Evolutionary conservation across 2,329 filamentous ascomycete genomes (phyloP).

Genomic region (Alternaria postmessia): DNA sequence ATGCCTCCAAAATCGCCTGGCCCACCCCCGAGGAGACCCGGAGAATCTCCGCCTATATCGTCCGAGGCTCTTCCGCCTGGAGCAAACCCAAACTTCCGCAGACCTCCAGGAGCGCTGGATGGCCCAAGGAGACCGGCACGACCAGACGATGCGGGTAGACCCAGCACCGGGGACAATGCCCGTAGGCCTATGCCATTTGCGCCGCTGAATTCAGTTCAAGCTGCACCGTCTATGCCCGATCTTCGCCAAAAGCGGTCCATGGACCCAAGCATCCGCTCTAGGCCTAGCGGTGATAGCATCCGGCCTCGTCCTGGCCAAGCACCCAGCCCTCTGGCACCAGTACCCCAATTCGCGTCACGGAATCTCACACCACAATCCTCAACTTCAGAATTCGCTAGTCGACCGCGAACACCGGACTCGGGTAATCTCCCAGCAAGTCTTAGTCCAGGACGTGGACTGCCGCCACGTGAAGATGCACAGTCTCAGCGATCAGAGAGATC

Average conservation of each 20-base stretch:
- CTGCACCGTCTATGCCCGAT: slow-evolving; percentile 37
- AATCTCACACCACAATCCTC: slow-evolving; percentile 53
- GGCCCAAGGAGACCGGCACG: slow-evolving; percentile 32
- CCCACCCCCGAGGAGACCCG: slow-evolving; percentile 31
- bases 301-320: slow-evolving; percentile 41
- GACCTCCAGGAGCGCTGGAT: slow-evolving; percentile 29
- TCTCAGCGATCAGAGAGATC: slow-evolving; percentile 43
- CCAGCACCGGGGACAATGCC: slow-evolving; percentile 40
- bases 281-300: slow-evolving; percentile 49
- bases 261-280: slow-evolving; percentile 45
- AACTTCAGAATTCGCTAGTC: slow-evolving; percentile 44
- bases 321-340: slow-evolving; percentile 38
- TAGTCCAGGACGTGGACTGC: slow-evolving; percentile 39
- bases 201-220: slow-evolving; percentile 31
- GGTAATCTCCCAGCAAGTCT: slow-evolving; percentile 32
- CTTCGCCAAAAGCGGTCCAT: slow-evolving; percentile 44
- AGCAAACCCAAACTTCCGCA: slow-evolving; percentile 33
- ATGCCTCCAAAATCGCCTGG: slow-evolving; percentile 35
- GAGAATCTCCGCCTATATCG: slow-evolving; percentile 21
- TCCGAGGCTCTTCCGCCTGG: slow-evolving; percentile 21
- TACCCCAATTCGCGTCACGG: slow-evolving; percentile 39
- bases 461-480: slow-evolving; percentile 39
- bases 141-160: slow-evolving; percentile 35
- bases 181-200: slow-evolving; percentile 37
- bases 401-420: slow-evolving; percentile 46